A percentile compares a stretch with the other conserved stretches of the same genome.
Conservation (phyloP, 2,329 filamentous ascomycete species). For the Sporothrix euskadiensis region DNA sequence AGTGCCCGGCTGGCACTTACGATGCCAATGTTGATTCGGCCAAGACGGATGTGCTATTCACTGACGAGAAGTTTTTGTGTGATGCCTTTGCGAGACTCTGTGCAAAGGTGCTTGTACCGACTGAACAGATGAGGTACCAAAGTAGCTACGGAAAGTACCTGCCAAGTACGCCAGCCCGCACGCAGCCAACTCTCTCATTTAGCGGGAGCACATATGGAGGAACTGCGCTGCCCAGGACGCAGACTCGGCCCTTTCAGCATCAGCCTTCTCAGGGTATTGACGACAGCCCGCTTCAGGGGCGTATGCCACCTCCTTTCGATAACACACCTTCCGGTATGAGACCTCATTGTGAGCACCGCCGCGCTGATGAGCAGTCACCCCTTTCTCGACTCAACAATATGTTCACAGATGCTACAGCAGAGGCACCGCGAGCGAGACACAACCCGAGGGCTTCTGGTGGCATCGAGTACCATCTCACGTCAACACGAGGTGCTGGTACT, state of each 20-base stretch:
- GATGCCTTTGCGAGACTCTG: slow-evolving; percentile 51
- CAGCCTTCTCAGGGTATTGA: neutral
- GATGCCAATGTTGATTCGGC: slow-evolving; percentile 71
- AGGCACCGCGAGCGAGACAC: neutral
- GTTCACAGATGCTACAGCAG: neutral
- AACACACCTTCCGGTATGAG: neutral
- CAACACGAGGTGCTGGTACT: neutral
- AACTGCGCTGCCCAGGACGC: neutral
- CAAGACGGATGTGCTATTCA: slow-evolving; percentile 72
- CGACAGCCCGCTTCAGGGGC: neutral
- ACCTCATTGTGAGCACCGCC: neutral
- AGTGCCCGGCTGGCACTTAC: slow-evolving; percentile 63
- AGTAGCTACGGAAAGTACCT: neutral
- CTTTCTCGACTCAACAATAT: neutral
- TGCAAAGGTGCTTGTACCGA: neutral
- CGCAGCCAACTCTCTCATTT: neutral
- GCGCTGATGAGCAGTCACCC: neutral
- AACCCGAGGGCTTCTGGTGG: neutral
- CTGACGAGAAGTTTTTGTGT: slow-evolving; percentile 51
- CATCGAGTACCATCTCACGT: neutral
- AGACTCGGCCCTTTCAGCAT: neutral
- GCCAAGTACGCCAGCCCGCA: slow-evolving; percentile 16
- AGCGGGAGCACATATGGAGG: neutral
- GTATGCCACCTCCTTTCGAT: too few species aligned
- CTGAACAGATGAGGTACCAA: neutral